These are phyloP conservation scores for Aspergillus amoenus DNA, from an alignment of 2,329 filamentous ascomycete genomes.

Conservation along the genomic window DNA sequence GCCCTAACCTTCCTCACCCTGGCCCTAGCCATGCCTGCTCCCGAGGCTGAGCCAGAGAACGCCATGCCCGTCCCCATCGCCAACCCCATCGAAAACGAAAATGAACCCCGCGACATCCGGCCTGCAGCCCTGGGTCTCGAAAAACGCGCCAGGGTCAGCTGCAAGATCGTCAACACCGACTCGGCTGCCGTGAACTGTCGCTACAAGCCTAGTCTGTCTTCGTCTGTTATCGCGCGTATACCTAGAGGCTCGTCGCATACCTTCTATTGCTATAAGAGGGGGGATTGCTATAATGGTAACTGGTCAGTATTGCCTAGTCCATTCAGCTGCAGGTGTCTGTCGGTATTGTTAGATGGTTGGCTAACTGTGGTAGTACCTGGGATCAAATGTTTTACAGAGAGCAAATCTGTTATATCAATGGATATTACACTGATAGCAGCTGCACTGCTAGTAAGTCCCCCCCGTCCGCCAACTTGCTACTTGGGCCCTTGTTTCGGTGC, in stretches of 20 bases:
- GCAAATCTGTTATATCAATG: neutral
- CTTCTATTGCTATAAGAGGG: constrained; percentile 32
- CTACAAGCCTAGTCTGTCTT: no score
- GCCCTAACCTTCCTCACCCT: neutral
- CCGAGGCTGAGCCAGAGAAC: neutral
- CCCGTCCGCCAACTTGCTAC: neutral
- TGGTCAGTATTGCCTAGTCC: neutral
- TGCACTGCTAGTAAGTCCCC: neutral
- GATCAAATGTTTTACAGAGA: neutral
- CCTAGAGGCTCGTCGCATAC: no score
- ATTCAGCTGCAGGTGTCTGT: neutral
- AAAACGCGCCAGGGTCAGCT: neutral
- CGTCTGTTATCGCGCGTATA: no score
- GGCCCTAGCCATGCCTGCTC: neutral
- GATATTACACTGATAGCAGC: neutral
- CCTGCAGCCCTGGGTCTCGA: constrained; percentile 1
- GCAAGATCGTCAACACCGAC: constrained; percentile 4
- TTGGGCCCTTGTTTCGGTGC: neutral
- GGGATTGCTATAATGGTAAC: neutral
- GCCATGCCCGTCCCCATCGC: neutral
- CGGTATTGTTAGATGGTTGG: no score
- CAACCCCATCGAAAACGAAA: neutral
- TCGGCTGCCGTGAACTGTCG: constrained; percentile 3
- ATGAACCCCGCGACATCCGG: neutral
- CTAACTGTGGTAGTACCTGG: neutral